These are phyloP conservation scores for Kluyveromyces dobzhanskii DNA, from an alignment of 805 yeast genomes.

Conservation along the genomic window DNA sequence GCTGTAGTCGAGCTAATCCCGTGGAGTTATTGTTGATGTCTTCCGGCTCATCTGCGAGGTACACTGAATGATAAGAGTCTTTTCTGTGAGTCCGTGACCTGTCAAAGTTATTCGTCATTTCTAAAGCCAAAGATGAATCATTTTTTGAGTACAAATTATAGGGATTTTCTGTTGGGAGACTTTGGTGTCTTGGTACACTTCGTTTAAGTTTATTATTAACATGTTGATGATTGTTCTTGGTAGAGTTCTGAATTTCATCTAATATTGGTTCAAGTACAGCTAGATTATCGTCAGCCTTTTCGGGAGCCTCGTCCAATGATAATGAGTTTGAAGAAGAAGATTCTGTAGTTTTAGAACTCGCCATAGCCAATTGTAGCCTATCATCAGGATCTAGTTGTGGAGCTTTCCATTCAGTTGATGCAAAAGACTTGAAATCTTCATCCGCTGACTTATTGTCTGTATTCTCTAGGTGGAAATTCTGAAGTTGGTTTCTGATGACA, in stretches of 20 bases:
- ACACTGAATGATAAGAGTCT: conserved; percentile 34
- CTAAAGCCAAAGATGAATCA: neutral
- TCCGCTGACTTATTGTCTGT: conserved; percentile 8
- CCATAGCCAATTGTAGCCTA: conserved; percentile 28
- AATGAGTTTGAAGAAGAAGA: conserved; percentile 4
- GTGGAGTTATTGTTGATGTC: conserved; percentile 14
- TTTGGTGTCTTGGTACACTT: neutral
- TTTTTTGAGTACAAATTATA: neutral
- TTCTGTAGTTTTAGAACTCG: conserved; percentile 2
- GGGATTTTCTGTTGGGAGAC: neutral
- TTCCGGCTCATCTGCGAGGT: conserved; percentile 24
- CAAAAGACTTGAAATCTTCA: conserved; percentile 16
- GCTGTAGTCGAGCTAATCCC: conserved; percentile 22
- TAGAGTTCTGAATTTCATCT: neutral
- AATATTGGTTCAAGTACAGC: neutral
- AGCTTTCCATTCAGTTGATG: conserved; percentile 31
- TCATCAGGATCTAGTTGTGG: conserved; percentile 34
- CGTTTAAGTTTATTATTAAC: neutral
- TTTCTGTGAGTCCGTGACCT: conserved; percentile 26
- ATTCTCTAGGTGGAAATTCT: neutral
- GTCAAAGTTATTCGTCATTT: conserved; percentile 3
- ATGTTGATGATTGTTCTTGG: neutral
- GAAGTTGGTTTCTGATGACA: conserved; percentile 2
- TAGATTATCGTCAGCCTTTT: neutral
- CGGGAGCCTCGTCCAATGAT: neutral